A percentile compares a stretch with the other conserved stretches of the same genome.
phyloP scores from a whole-genome alignment of 192 early-diverging fungal genomes.

The Chytriomyces sp. region DNA sequence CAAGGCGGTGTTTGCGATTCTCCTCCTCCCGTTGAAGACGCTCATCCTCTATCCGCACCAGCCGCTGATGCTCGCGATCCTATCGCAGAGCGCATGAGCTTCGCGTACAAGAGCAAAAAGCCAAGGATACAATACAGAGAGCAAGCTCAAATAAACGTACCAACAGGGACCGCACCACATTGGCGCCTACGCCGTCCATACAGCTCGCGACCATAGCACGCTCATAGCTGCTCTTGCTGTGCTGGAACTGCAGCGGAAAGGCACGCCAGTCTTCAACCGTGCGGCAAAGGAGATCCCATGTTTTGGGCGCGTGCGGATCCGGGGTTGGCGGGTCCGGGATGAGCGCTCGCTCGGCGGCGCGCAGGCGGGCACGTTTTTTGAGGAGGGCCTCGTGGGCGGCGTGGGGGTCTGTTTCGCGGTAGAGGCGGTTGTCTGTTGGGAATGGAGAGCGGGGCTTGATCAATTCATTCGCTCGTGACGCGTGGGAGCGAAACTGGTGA shows the following conservation, averaged over 20 bases:
- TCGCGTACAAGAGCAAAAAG: background rate
- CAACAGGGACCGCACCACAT: constrained; percentile 58
- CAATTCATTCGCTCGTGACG: too few relatives aligned
- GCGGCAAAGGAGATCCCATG: constrained; percentile 48
- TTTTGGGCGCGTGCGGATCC: too few relatives aligned
- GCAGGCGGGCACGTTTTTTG: background rate
- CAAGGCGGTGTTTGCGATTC: too few relatives aligned
- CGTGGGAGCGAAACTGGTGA: background rate
- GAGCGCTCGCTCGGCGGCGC: too few relatives aligned
- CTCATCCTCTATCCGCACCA: too few relatives aligned
- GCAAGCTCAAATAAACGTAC: too few relatives aligned
- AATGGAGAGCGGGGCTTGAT: too few relatives aligned
- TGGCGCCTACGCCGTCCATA: constrained; percentile 58
- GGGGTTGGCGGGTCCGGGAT: too few relatives aligned
- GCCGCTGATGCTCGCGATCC: background rate
- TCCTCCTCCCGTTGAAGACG: too few relatives aligned
- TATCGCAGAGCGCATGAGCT: background rate
- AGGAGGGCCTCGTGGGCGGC: background rate
- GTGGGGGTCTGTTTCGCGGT: constrained; percentile 46
- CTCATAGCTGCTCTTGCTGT: constrained; percentile 56
- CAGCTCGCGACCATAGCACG: constrained; percentile 59
- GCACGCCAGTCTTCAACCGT: constrained; percentile 63
- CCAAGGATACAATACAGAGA: background rate
- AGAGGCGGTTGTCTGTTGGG: constrained; percentile 70
- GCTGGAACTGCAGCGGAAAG: constrained; percentile 63